Evolutionary conservation across 1,139 yeast genomes (phyloP).

Genomic region (Lodderomyces margitis): DNA sequence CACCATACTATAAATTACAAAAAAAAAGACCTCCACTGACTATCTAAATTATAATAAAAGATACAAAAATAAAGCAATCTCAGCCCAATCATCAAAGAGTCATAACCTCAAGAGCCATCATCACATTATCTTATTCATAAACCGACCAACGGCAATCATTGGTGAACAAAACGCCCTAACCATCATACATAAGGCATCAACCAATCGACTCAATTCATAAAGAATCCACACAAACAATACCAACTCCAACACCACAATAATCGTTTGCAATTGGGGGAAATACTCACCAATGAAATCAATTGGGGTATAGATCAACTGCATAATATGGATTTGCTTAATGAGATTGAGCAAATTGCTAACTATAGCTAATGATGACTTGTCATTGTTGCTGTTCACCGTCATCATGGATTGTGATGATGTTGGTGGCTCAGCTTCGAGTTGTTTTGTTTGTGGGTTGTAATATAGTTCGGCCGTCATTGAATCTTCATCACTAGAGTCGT

Average conservation of each 20-base stretch:
- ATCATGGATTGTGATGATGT: conserved; percentile 27
- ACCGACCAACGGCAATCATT: conserved; percentile 46
- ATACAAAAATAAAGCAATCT: too few species aligned
- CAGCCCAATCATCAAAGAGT: background rate
- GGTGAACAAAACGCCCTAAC: conserved; percentile 50
- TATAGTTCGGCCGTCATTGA: conserved; percentile 28
- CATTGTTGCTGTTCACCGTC: background rate
- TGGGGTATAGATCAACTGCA: conserved; percentile 42
- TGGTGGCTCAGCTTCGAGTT: conserved; percentile 34
- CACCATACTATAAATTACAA: too few species aligned
- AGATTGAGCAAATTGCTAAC: conserved; percentile 32
- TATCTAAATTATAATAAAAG: too few species aligned
- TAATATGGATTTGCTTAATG: conserved; percentile 36
- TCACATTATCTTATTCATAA: conserved; percentile 42
- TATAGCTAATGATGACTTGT: conserved; percentile 19
- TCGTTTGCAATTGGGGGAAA: conserved; percentile 40
- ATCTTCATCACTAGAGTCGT: conserved; percentile 30
- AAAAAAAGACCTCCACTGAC: too few species aligned
- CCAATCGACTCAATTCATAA: conserved; percentile 41
- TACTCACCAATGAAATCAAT: conserved; percentile 40
- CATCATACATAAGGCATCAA: conserved; percentile 49
- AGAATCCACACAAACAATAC: conserved; percentile 43
- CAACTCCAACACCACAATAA: conserved; percentile 39
- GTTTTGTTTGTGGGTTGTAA: conserved; percentile 34
- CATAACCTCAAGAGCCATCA: background rate